Conservation (phyloP, 768 basidiomycete species). For the Kwoniella sp. region DNA sequence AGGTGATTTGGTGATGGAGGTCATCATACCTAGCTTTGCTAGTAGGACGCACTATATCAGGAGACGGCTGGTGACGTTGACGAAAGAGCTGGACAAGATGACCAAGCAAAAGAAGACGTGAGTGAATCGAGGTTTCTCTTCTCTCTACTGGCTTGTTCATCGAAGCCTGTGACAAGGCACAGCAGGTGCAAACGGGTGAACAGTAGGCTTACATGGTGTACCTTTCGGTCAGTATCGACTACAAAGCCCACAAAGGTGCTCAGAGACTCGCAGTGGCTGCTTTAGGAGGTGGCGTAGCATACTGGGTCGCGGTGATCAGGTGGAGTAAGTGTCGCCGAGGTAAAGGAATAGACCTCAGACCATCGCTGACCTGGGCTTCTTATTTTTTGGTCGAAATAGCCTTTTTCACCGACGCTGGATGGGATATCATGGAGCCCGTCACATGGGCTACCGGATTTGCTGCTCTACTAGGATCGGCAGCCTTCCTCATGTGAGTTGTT, state of each 20-base stretch:
- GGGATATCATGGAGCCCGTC: conserved; percentile 68
- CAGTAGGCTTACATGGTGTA: neutral
- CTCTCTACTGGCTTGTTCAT: too few species aligned
- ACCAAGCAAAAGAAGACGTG: conserved; percentile 63
- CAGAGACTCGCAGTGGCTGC: conserved; percentile 64
- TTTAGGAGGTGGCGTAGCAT: conserved; percentile 64
- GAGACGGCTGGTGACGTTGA: conserved; percentile 59
- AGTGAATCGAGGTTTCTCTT: conserved; percentile 16
- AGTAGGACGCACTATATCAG: conserved; percentile 66
- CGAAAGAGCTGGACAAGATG: conserved; percentile 60
- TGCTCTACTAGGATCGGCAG: conserved; percentile 33
- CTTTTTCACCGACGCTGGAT: conserved; percentile 49
- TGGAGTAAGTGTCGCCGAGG: conserved; percentile 61
- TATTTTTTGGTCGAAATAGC: too few species aligned
- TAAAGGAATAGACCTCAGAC: too few species aligned
- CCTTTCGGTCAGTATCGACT: conserved; percentile 57
- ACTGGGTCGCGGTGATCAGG: conserved; percentile 69
- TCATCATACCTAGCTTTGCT: conserved; percentile 67
- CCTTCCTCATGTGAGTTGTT: conserved; percentile 45
- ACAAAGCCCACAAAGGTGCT: conserved; percentile 64
- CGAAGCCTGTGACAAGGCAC: too few species aligned
- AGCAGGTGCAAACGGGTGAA: too few species aligned
- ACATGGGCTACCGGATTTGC: conserved; percentile 49
- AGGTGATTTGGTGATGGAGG: conserved; percentile 56
- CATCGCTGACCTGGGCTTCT: too few species aligned